Evolutionary conservation across 2,329 filamentous ascomycete species (phyloP).

Genomic region (Sordariomycetes sp.): DNA sequence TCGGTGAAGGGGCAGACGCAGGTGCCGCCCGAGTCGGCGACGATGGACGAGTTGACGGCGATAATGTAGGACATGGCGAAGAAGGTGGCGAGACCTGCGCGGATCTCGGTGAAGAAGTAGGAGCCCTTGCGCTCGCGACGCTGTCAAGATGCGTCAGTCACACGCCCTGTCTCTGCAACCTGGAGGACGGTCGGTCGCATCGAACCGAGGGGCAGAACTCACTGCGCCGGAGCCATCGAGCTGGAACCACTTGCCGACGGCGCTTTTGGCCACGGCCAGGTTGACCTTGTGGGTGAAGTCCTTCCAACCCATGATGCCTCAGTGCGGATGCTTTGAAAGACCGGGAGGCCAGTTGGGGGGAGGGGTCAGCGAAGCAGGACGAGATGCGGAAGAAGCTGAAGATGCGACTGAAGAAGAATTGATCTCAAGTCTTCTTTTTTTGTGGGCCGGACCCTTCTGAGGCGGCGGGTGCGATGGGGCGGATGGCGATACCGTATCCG

Average conservation of each 20-base stretch:
- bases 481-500: background rate
- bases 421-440: background rate
- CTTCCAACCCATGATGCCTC: conserved; percentile 36
- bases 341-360: background rate
- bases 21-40: conserved; percentile 61
- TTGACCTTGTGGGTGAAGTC: conserved; percentile 44
- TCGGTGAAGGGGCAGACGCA: conserved; percentile 56
- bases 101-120: conserved; percentile 74
- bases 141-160: no score
- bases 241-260: conserved; percentile 65
- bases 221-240: conserved; percentile 78
- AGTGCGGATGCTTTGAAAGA: background rate
- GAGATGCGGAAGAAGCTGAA: background rate
- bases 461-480: background rate
- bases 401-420: background rate
- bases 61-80: conserved; percentile 53
- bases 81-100: conserved; percentile 75
- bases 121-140: conserved; percentile 64
- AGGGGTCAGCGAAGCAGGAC: background rate
- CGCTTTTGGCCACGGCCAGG: conserved; percentile 50
- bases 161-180: background rate
- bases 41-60: conserved; percentile 42
- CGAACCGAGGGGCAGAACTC: conserved; percentile 35
- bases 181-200: no score
- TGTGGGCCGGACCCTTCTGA: background rate